phyloP scores from a whole-genome alignment of 192 early-diverging fungal genomes.

The Endogone sp. region DNA sequence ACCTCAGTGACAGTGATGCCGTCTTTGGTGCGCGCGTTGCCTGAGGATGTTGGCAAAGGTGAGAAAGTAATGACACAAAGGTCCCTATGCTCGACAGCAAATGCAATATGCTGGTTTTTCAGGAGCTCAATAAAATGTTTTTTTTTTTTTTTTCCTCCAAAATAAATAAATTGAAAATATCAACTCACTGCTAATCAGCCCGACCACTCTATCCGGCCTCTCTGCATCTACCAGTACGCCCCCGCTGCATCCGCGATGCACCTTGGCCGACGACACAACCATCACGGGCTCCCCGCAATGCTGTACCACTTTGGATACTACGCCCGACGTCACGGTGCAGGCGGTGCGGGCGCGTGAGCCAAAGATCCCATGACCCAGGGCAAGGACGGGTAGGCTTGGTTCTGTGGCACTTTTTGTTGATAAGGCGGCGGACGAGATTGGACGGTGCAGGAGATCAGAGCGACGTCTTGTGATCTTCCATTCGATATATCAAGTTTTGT shows the following conservation, averaged over 20 bases:
- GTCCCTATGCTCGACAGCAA: too few relatives aligned
- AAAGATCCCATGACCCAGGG: constrained; percentile 35
- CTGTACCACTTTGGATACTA: constrained; percentile 25
- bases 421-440: background rate
- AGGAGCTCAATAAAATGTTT: too few relatives aligned
- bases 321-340: constrained; percentile 25
- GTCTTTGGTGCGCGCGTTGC: constrained; percentile 30
- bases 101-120: too few relatives aligned
- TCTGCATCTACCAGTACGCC: constrained; percentile 27
- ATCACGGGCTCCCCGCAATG: constrained; percentile 24
- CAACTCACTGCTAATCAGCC: constrained; percentile 20
- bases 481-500: background rate
- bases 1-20: constrained; percentile 34
- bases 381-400: constrained; percentile 29
- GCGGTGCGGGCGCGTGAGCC: background rate
- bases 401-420: constrained; percentile 8
- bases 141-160: too few relatives aligned
- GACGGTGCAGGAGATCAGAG: too few relatives aligned
- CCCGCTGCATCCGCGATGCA: constrained; percentile 36
- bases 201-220: constrained; percentile 18
- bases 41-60: too few relatives aligned
- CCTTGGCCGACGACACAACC: constrained; percentile 27
- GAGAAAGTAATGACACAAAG: too few relatives aligned
- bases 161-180: background rate
- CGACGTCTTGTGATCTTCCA: too few relatives aligned